These are phyloP conservation scores for Ascobolus immersus DNA, from an alignment of 495 filamentous ascomycete species.

Conservation along the genomic window DNA sequence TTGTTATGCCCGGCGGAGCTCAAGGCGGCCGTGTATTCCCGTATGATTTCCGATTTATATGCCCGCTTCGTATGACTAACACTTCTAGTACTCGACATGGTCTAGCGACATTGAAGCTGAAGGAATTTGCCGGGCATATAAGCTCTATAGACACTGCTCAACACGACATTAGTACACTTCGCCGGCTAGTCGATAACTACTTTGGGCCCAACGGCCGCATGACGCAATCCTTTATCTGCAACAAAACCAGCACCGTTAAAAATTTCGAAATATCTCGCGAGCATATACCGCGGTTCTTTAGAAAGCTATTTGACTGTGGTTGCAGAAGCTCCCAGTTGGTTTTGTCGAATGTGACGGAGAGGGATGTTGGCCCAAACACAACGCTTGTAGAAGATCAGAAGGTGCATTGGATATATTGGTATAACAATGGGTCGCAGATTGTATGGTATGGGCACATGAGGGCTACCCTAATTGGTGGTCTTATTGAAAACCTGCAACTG, in stretches of 20 bases:
- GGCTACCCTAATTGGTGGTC: too few species aligned
- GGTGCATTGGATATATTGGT: too few species aligned
- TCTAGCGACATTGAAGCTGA: conserved; percentile 24
- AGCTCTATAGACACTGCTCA: conserved; percentile 18
- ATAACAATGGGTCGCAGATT: too few species aligned
- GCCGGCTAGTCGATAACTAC: conserved; percentile 39
- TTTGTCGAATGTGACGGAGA: too few species aligned
- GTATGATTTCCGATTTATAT: too few species aligned
- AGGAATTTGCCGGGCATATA: conserved; percentile 31
- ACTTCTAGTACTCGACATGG: conserved; percentile 17
- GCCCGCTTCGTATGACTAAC: conserved; percentile 3
- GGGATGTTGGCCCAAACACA: too few species aligned
- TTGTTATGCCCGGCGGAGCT: too few species aligned
- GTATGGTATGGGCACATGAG: too few species aligned
- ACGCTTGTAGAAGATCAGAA: too few species aligned
- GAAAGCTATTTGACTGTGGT: conserved; percentile 38
- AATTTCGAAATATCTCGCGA: conserved; percentile 37
- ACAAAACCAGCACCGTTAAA: conserved; percentile 24
- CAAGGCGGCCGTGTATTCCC: too few species aligned
- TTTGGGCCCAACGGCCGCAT: conserved; percentile 34
- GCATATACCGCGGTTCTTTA: conserved; percentile 37
- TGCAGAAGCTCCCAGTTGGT: too few species aligned
- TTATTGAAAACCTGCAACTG: too few species aligned
- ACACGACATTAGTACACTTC: conserved; percentile 23
- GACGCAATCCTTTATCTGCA: conserved; percentile 27